Conservation (phyloP, 1,139 yeast species). For the Saccharomyces hybrid region DNA sequence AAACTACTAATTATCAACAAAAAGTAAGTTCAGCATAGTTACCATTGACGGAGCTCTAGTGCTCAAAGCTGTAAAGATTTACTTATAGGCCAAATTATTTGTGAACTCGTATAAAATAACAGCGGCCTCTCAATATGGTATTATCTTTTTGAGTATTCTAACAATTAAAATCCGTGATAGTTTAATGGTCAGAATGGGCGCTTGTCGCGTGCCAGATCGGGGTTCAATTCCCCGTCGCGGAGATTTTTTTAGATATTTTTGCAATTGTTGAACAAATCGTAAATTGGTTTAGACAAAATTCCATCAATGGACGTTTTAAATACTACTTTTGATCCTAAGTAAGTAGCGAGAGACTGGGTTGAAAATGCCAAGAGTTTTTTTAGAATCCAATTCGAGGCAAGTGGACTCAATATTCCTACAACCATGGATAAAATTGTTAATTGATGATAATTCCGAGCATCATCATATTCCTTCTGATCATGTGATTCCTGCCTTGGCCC, state of each 20-base stretch:
- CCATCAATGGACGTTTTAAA: no score
- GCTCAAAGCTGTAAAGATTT: no score
- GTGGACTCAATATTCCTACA: conserved; percentile 10
- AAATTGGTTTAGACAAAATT: no score
- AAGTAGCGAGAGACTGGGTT: neutral
- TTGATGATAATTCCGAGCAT: conserved; percentile 1
- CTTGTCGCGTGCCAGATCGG: conserved; percentile 37
- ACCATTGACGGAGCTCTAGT: no score
- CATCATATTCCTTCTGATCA: conserved; percentile 3
- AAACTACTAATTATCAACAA: no score
- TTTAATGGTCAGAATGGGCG: conserved; percentile 35
- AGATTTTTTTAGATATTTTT: conserved; percentile 15
- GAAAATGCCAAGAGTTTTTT: conserved; percentile 9
- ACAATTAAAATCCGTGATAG: conserved; percentile 20
- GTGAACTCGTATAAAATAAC: no score
- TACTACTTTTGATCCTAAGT: neutral
- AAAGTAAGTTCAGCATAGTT: no score
- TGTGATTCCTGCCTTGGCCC: neutral
- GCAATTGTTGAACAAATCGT: no score
- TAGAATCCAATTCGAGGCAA: conserved; percentile 7
- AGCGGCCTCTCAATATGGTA: no score
- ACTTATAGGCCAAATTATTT: no score
- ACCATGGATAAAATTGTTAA: conserved; percentile 11
- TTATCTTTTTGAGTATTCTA: no score
- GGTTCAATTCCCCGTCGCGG: conserved; percentile 37